Conservation (phyloP, 176 grass and related monocot species). For the Pontederia crassipes region DNA sequence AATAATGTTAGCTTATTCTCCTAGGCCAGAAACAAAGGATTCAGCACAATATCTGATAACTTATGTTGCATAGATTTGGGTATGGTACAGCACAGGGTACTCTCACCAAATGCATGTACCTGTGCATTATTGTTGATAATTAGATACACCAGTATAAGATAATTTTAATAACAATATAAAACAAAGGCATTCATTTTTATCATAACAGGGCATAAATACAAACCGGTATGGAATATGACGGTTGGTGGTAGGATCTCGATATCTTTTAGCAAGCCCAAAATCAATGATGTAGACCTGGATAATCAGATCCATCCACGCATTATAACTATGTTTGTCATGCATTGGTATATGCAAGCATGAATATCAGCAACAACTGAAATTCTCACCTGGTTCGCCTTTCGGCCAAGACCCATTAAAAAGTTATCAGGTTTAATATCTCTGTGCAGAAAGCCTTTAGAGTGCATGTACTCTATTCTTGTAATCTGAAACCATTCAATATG, state of each 20-base stretch:
- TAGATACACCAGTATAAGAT: too few species aligned
- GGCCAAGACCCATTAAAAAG: conserved; percentile 79
- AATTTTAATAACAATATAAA: not conserved
- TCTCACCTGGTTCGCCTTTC: conserved; percentile 66
- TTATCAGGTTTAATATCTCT: conserved; percentile 83
- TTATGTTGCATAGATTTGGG: too few species aligned
- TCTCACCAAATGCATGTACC: too few species aligned
- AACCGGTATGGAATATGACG: conserved; percentile 86
- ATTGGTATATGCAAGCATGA: conserved; percentile 7
- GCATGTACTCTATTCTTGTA: conserved; percentile 72
- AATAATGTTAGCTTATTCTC: too few species aligned
- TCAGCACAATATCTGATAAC: too few species aligned
- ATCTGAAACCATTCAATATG: conserved; percentile 21
- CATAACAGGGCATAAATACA: not conserved
- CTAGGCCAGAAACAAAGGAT: too few species aligned
- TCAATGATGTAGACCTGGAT: conserved; percentile 87
- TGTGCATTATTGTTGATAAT: too few species aligned
- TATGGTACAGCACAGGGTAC: too few species aligned
- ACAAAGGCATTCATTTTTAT: conserved; percentile 9
- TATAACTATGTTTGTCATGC: conserved; percentile 8
- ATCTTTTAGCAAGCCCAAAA: conserved; percentile 97
- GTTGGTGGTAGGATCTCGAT: conserved; percentile 69
- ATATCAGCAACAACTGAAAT: not conserved
- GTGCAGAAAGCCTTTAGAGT: conserved; percentile 71
- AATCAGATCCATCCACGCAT: conserved; percentile 15